Base-by-base conservation (phyloP, 1,284 basidiomycete genomes). In the Melampsora larici-populina region DNA sequence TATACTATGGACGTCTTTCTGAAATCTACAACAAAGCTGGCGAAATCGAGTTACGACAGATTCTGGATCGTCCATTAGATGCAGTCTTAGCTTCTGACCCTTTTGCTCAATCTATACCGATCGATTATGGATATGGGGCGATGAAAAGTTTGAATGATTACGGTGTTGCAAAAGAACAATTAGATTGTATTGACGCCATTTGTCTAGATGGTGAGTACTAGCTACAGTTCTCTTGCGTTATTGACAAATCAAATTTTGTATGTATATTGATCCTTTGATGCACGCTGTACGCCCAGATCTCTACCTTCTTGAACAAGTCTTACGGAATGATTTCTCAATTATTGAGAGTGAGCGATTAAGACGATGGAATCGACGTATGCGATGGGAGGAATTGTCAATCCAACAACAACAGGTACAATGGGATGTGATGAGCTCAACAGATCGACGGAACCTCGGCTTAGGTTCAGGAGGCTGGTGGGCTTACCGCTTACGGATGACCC, bases 81-180 rank as follows among this genome's bases (percentile, higher is more conserved):
- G 66, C 73, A 40, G 58, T 76, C 24, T 64, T 76, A 13, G 43
- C 5, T 26, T 26, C 31, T 31, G 73, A 76, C 21, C 73, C 73
- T 76, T 68, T 76, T 62, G 46, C 24, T 11, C 33, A 76, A 36
- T 43, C 65, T 29, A 76, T 76, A 31, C 21, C 13, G 36, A 24
- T 76, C 55, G 73, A 76, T 58, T 76, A 58, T 48, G 73, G 73
- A n/a, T 76, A 58, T 62, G 73, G 73, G 21, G 8, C 40, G 49
- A 43, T 76, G 29, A 24, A 64, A 17, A 68, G 64, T 26, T 65
- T 76, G 13, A 55, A 64, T 66, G 49, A 76, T 26, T 76, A 76
- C 69, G 9, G 60, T 17, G 58, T 76, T 29, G 51, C 43, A 36
- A 68, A 68, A 58, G 58, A 48, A 29, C 51, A 24, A 21, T 18